Conservation (phyloP, 1,139 yeast species). For the Trichomonascaceae sp. region DNA sequence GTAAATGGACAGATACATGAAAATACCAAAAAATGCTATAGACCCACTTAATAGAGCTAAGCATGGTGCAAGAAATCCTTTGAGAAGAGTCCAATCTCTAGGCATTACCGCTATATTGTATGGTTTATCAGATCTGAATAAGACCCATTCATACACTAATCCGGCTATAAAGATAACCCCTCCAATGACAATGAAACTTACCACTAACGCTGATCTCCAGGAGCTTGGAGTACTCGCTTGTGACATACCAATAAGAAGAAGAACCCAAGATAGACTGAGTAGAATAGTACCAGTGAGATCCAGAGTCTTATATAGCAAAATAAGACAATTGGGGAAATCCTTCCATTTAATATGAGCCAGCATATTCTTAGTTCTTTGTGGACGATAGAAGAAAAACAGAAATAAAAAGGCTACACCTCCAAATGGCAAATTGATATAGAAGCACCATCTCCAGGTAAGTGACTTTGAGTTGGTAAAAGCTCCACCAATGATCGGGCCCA, state of each 20-base stretch:
- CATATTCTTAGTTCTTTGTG: slow-evolving; percentile 41
- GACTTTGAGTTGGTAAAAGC: slow-evolving; percentile 39
- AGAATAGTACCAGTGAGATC: slow-evolving; percentile 36
- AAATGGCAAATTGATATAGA: slow-evolving; percentile 61
- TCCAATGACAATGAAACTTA: slow-evolving; percentile 48
- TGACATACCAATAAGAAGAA: slow-evolving; percentile 42
- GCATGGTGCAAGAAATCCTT: slow-evolving; percentile 35
- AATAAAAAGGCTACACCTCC: slow-evolving; percentile 50
- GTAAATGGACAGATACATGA: slow-evolving; percentile 45
- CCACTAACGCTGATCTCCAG: slow-evolving; percentile 52
- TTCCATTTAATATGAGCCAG: slow-evolving; percentile 17
- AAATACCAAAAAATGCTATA: slow-evolving; percentile 36
- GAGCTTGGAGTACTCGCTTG: slow-evolving; percentile 40
- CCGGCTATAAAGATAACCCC: slow-evolving; percentile 39
- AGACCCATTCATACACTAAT: slow-evolving; percentile 42
- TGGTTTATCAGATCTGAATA: slow-evolving; percentile 26
- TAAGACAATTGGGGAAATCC: slow-evolving; percentile 20
- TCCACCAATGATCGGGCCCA: slow-evolving; percentile 74
- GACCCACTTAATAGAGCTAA: slow-evolving; percentile 34
- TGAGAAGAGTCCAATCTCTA: slow-evolving; percentile 29
- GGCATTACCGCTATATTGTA: slow-evolving; percentile 34
- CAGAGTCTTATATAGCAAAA: slow-evolving; percentile 37
- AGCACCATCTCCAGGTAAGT: slow-evolving; percentile 75
- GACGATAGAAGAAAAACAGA: slow-evolving; percentile 44
- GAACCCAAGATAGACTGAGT: slow-evolving; percentile 22